Conservation (phyloP, 352 stramenopile species). For the Albugo laibachii region DNA sequence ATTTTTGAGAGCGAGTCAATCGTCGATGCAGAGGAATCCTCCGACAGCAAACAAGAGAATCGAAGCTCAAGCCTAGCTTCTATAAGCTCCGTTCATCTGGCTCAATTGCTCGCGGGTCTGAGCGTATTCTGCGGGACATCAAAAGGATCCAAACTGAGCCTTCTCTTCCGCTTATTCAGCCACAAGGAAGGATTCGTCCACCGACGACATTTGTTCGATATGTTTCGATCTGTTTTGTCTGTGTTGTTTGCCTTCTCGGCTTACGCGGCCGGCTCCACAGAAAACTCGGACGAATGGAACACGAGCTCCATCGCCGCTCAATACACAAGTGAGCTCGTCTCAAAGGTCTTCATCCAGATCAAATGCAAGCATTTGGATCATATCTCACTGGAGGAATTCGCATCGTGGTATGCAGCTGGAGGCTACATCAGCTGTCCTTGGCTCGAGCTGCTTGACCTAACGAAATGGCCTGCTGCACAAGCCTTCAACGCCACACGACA, state of each 20-base stretch:
- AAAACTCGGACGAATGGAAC: constrained; percentile 41
- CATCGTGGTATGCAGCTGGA: constrained; percentile 88
- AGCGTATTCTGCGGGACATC: constrained; percentile 87
- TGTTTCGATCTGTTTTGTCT: constrained; percentile 62
- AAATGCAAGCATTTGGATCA: constrained; percentile 35
- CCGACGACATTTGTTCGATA: constrained; percentile 54
- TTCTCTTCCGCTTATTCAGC: constrained; percentile 69
- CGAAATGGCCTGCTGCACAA: constrained; percentile 86
- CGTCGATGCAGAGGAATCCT: constrained; percentile 12
- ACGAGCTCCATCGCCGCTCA: constrained; percentile 68
- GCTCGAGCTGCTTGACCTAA: constrained; percentile 90
- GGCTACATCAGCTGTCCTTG: constrained; percentile 90
- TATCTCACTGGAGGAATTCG: constrained; percentile 90
- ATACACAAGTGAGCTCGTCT: constrained; percentile 79
- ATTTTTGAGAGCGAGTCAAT: constrained; percentile 64
- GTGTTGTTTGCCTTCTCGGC: constrained; percentile 73
- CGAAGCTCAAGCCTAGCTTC: constrained; percentile 6
- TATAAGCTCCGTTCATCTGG: constrained; percentile 45
- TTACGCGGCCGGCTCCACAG: constrained; percentile 40
- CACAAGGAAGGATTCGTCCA: constrained; percentile 36
- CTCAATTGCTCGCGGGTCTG: constrained; percentile 66
- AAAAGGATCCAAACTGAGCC: constrained; percentile 88
- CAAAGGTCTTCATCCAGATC: constrained; percentile 70
- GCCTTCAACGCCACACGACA: constrained; percentile 73
- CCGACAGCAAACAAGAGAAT: constrained; percentile 12